phyloP scores from a whole-genome alignment of 2,329 filamentous ascomycete genomes.

The Elsinoe fawcettii region DNA sequence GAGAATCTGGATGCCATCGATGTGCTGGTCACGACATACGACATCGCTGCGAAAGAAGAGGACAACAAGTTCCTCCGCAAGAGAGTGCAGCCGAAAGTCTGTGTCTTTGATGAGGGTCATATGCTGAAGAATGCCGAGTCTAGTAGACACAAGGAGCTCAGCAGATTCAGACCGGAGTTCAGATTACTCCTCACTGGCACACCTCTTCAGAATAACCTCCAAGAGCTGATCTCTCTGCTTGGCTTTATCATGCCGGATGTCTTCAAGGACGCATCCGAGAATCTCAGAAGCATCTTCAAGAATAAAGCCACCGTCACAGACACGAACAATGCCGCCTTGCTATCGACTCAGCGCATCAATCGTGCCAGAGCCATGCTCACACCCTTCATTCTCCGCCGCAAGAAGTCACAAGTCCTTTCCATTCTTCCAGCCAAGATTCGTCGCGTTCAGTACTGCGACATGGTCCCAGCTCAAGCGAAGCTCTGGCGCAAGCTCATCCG shows the following conservation, averaged over 20 bases:
- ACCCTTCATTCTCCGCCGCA: slow-evolving; percentile 86
- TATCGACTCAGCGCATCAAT: slow-evolving; percentile 79
- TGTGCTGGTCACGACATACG: slow-evolving; percentile 65
- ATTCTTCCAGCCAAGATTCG: slow-evolving; percentile 75
- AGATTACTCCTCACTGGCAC: slow-evolving; percentile 83
- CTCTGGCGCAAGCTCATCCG: slow-evolving; percentile 67
- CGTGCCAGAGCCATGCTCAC: slow-evolving; percentile 87
- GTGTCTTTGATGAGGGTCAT: slow-evolving; percentile 91
- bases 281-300: slow-evolving; percentile 81
- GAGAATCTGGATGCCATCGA: slow-evolving; percentile 58
- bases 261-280: slow-evolving; percentile 65
- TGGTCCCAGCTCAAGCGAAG: slow-evolving; percentile 62
- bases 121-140: slow-evolving; percentile 83
- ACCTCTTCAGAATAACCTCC: slow-evolving; percentile 87
- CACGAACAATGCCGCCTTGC: slow-evolving; percentile 65
- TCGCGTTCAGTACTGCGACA: slow-evolving; percentile 70
- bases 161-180: slow-evolving; percentile 71
- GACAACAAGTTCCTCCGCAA: slow-evolving; percentile 57
- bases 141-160: slow-evolving; percentile 69
- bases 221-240: slow-evolving; percentile 81
- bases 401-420: slow-evolving; percentile 81
- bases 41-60: slow-evolving; percentile 51
- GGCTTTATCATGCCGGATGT: slow-evolving; percentile 88
- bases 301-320: slow-evolving; percentile 82
- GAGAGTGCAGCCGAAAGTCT: slow-evolving; percentile 47